phyloP scores from a whole-genome alignment of 2,329 filamentous ascomycete genomes.

The Fusarium sambucinum region DNA sequence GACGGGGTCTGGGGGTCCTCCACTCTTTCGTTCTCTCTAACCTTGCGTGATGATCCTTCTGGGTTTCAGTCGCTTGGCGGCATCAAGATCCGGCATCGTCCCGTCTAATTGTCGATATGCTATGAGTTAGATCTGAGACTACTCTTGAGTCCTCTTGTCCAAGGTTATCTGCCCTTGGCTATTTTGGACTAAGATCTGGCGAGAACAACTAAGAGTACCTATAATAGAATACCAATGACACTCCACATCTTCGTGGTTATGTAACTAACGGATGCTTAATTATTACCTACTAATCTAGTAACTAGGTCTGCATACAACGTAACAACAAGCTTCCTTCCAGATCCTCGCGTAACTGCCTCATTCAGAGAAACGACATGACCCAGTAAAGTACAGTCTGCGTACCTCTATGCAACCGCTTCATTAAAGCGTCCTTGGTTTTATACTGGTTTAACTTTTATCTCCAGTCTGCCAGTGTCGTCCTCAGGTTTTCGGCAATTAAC shows the following conservation, averaged over 20 bases:
- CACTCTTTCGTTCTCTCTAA: conserved; percentile 27
- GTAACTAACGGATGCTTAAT: neutral
- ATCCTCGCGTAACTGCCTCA: conserved; percentile 33
- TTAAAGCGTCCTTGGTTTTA: conserved; percentile 4
- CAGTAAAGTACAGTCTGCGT: neutral
- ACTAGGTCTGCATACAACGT: conserved; percentile 5
- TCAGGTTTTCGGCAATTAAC: neutral
- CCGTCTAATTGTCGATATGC: conserved; percentile 3
- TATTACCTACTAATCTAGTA: neutral
- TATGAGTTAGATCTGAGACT: conserved; percentile 24
- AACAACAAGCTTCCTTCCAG: conserved; percentile 29
- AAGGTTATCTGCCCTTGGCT: conserved; percentile 4
- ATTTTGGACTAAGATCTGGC: neutral
- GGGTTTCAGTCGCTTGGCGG: conserved; percentile 21
- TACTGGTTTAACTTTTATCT: conserved; percentile 1
- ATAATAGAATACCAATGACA: neutral
- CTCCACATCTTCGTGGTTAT: neutral
- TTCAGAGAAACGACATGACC: conserved; percentile 19
- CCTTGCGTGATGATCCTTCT: conserved; percentile 31
- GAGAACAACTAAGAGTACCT: neutral
- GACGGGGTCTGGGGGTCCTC: conserved; percentile 3
- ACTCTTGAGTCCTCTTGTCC: neutral
- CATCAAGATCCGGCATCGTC: conserved; percentile 32
- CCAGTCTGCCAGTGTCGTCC: neutral
- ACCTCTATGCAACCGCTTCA: conserved; percentile 18